Evolutionary conservation across 371 early-diverging fungal genomes (phyloP).

Genomic region (Mortierella sp.): DNA sequence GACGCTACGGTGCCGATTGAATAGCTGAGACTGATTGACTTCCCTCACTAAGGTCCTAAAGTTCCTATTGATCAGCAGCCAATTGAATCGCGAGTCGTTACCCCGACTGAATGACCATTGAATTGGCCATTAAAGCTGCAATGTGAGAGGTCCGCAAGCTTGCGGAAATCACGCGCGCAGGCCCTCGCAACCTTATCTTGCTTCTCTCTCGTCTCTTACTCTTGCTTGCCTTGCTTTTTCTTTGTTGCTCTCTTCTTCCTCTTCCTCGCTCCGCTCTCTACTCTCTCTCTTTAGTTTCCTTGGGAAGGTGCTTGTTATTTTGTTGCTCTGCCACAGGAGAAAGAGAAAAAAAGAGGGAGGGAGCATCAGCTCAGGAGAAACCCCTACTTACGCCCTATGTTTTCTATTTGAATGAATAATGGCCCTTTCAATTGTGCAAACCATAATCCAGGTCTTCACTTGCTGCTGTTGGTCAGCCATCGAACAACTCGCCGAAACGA

Average conservation of each 20-base stretch:
- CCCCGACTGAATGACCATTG: background rate
- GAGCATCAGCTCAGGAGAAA: background rate
- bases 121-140: background rate
- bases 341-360: background rate
- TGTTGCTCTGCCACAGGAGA: conserved; percentile 10
- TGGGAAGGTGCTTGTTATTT: background rate
- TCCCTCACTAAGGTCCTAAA: background rate
- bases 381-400: background rate
- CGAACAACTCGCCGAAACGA: conserved; percentile 13
- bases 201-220: conserved; percentile 3
- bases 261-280: conserved; percentile 6
- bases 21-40: conserved; percentile 13
- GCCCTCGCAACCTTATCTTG: conserved; percentile 13
- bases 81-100: background rate
- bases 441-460: conserved; percentile 2
- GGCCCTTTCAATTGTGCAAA: background rate
- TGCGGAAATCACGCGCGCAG: background rate
- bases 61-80: background rate
- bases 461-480: conserved; percentile 12
- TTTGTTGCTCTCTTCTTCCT: background rate
- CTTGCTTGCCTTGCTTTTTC: background rate
- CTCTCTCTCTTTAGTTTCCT: background rate
- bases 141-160: background rate
- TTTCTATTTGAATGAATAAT: background rate
- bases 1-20: background rate